phyloP scores from a whole-genome alignment of 2,329 filamentous ascomycete genomes.

The Claviceps monticola region DNA sequence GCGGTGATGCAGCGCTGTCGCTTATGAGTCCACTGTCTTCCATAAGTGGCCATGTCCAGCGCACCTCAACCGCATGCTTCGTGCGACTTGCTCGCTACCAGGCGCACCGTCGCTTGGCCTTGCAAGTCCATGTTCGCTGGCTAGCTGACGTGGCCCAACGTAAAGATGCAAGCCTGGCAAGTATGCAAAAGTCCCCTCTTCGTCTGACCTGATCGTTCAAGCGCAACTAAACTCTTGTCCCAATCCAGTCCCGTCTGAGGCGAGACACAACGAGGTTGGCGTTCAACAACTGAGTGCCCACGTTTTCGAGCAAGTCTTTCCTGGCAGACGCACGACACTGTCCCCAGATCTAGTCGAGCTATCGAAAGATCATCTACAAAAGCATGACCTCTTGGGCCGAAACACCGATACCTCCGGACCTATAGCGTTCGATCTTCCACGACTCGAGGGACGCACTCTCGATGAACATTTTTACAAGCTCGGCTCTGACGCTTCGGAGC shows the following conservation, averaged over 20 bases:
- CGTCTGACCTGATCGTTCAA: neutral
- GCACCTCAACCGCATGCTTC: conserved; percentile 31
- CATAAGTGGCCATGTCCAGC: conserved; percentile 23
- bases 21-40: conserved; percentile 18
- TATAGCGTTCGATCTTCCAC: conserved; percentile 74
- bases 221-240: neutral
- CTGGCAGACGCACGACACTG: conserved; percentile 37
- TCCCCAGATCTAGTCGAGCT: conserved; percentile 63
- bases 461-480: conserved; percentile 92
- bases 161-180: conserved; percentile 19
- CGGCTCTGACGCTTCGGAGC: conserved; percentile 74
- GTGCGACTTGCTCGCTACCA: conserved; percentile 37
- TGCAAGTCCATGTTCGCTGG: conserved; percentile 28
- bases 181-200: conserved; percentile 19
- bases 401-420: conserved; percentile 65
- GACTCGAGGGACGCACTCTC: conserved; percentile 62
- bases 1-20: conserved; percentile 14
- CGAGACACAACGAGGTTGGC: conserved; percentile 82
- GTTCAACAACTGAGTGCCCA: conserved; percentile 84
- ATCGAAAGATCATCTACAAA: conserved; percentile 65
- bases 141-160: conserved; percentile 23
- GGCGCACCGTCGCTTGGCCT: conserved; percentile 23
- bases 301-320: conserved; percentile 75
- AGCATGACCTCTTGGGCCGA: conserved; percentile 83
- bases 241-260: conserved; percentile 31